Evolutionary conservation across 768 basidiomycete species (phyloP).

Genomic region (Strobilomyces dryophilus): DNA sequence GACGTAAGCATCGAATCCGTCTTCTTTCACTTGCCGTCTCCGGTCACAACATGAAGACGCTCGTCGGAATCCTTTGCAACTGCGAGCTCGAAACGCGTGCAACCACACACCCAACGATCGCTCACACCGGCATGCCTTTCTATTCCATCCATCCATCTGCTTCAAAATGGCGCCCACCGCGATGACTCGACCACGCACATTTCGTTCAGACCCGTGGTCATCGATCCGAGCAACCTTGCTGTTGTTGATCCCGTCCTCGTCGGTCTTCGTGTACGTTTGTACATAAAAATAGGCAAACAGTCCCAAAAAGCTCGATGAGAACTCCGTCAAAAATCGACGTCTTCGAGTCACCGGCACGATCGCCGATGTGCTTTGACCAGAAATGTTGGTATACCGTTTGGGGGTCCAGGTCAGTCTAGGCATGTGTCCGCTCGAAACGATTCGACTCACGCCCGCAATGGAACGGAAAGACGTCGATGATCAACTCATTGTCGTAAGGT

Average conservation of each 20-base stretch:
- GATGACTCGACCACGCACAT: slow-evolving; percentile 2
- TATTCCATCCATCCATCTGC: background rate
- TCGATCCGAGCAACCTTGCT: background rate
- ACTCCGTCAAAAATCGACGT: slow-evolving; percentile 13
- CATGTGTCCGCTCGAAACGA: background rate
- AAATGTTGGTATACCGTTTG: slow-evolving; percentile 24
- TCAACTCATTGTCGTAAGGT: slow-evolving; percentile 24
- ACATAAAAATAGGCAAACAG: slow-evolving; percentile 26
- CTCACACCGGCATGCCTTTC: background rate
- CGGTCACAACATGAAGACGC: too few species aligned
- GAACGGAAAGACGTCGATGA: slow-evolving; percentile 19
- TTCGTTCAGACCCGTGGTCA: background rate
- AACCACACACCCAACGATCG: background rate
- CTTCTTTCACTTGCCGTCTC: too few species aligned
- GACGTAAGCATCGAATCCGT: too few species aligned
- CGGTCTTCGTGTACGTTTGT: slow-evolving; percentile 17
- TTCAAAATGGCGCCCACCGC: background rate
- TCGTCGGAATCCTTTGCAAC: background rate
- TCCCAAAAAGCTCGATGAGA: slow-evolving; percentile 20
- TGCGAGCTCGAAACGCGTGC: background rate
- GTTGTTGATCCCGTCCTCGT: background rate
- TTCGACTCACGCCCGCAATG: slow-evolving; percentile 22
- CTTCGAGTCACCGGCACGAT: slow-evolving; percentile 22
- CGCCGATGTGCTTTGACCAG: slow-evolving; percentile 20
- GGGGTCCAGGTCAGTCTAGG: background rate